Conservation (phyloP, 768 basidiomycete species). For the Cystobasidiopsis lactophilus region DNA sequence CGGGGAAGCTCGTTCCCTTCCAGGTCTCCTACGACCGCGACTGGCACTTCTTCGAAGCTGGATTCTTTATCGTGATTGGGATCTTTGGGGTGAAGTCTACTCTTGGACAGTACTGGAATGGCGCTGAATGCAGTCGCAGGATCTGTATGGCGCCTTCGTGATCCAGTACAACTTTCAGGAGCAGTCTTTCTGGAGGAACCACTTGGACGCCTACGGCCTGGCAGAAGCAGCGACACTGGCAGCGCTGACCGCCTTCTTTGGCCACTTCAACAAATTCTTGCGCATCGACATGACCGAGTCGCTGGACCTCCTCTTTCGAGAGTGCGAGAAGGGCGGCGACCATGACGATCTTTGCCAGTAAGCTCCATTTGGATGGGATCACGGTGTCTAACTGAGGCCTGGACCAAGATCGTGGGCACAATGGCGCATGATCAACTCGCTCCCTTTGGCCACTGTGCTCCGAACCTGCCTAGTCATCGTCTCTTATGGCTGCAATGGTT, state of each 20-base stretch:
- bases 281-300: slow-evolving; percentile 95
- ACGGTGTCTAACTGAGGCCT: background rate
- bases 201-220: slow-evolving; percentile 60
- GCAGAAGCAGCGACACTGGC: slow-evolving; percentile 75
- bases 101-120: background rate
- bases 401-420: slow-evolving; percentile 54
- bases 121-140: slow-evolving; percentile 32
- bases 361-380: slow-evolving; percentile 26
- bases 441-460: slow-evolving; percentile 74
- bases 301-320: slow-evolving; percentile 80
- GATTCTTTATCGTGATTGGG: slow-evolving; percentile 84
- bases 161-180: slow-evolving; percentile 93
- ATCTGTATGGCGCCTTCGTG: slow-evolving; percentile 87
- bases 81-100: slow-evolving; percentile 75
- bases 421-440: slow-evolving; percentile 84
- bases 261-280: slow-evolving; percentile 82
- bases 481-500: slow-evolving; percentile 87
- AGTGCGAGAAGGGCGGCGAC: slow-evolving; percentile 82
- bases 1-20: slow-evolving; percentile 91
- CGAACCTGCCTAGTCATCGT: slow-evolving; percentile 67
- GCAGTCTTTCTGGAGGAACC: slow-evolving; percentile 78
- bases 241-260: slow-evolving; percentile 67
- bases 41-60: slow-evolving; percentile 98
- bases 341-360: slow-evolving; percentile 89
- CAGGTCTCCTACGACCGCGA: slow-evolving; percentile 92